Evolutionary conservation across 1,284 basidiomycete genomes (phyloP), one percentile per base, ranked within the genome.

Genomic region (Moesziomyces globuligerus): DNA sequence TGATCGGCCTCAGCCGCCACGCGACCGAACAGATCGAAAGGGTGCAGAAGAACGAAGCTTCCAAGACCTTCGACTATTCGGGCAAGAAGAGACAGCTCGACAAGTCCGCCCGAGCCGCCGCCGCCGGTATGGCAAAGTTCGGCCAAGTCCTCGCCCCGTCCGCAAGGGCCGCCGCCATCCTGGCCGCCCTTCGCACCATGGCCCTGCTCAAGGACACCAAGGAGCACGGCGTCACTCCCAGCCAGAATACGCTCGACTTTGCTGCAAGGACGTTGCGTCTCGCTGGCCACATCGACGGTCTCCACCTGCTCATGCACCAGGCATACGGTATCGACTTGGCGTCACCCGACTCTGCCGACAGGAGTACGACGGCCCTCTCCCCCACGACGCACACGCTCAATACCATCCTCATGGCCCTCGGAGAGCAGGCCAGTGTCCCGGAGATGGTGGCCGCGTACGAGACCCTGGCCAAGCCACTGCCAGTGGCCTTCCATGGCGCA

Each of bases 371-470:
- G 50, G 60, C 20, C 20, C 5, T 56, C 15, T 43, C 57, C 17
- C 71, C 74, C 10, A 75, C 61, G 10, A 67, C 71, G 17, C 71
- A 80, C 48, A 77, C 76, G 11, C 74, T 82, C 51, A 79, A 81
- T 54, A 80, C 76, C 21, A 60, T 75, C 44, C 61, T 82, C 23
- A 74, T 78, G 76, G 75, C 78, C 20, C 72, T 82, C 21, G 80
- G 79, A n/a, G 79, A 81, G 47, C 75, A 78, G 41, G 71, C 66
- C 17, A 71, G 51, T 3, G 75, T 76, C n/a, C 61, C 72, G 2
- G 68, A 80, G 45, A 82, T 82, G 80, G 48, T 79, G 4, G 49
- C 68, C 17, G 73, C 78, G 8, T 82, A 72, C 65, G 80, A 82
- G 62, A 72, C 66, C 2, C 46, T 82, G 7, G 60, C 65, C 26